Evolutionary conservation across 352 stramenopile species (phyloP).

Genomic region (Phytopythium vexans): DNA sequence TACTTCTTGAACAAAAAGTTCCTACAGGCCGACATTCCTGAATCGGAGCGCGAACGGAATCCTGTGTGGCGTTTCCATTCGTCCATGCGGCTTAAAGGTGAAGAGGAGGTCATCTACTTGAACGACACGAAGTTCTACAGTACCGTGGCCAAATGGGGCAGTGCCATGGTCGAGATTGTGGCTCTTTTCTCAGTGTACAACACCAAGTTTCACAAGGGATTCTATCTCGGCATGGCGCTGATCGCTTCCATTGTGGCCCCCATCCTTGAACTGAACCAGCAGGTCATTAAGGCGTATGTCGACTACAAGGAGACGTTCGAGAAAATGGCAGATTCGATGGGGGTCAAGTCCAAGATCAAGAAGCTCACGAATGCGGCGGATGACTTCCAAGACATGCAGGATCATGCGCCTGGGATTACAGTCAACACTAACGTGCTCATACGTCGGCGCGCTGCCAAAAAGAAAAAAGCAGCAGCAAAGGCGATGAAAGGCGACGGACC

Average conservation of each 20-base stretch:
- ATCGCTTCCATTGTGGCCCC: slow-evolving; percentile 36
- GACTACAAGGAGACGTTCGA: slow-evolving; percentile 40
- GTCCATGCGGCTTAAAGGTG: slow-evolving; percentile 22
- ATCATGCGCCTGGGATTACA: slow-evolving; percentile 8
- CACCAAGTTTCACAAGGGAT: slow-evolving; percentile 6
- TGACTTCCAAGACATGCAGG: slow-evolving; percentile 7
- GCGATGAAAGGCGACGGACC: neutral
- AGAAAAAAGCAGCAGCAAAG: neutral
- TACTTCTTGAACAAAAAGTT: slow-evolving; percentile 66
- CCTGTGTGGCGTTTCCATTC: slow-evolving; percentile 46
- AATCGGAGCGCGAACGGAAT: slow-evolving; percentile 48
- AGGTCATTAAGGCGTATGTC: slow-evolving; percentile 49
- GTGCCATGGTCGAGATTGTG: slow-evolving; percentile 43
- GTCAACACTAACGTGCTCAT: slow-evolving; percentile 9
- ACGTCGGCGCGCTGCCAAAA: neutral
- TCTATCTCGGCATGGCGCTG: slow-evolving; percentile 31
- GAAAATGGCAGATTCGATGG: slow-evolving; percentile 19
- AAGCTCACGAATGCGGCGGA: slow-evolving; percentile 11
- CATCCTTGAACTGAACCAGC: slow-evolving; percentile 51
- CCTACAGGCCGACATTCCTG: slow-evolving; percentile 50
- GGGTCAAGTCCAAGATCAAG: slow-evolving; percentile 17
- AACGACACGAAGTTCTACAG: slow-evolving; percentile 43
- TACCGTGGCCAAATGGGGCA: slow-evolving; percentile 48
- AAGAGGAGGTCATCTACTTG: slow-evolving; percentile 55
- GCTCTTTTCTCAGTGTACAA: slow-evolving; percentile 35